A percentile compares a stretch with the other conserved stretches of the same genome.
Conservation (phyloP, 176 grass and related monocot genomes). For the Aegilops speltoides region DNA sequence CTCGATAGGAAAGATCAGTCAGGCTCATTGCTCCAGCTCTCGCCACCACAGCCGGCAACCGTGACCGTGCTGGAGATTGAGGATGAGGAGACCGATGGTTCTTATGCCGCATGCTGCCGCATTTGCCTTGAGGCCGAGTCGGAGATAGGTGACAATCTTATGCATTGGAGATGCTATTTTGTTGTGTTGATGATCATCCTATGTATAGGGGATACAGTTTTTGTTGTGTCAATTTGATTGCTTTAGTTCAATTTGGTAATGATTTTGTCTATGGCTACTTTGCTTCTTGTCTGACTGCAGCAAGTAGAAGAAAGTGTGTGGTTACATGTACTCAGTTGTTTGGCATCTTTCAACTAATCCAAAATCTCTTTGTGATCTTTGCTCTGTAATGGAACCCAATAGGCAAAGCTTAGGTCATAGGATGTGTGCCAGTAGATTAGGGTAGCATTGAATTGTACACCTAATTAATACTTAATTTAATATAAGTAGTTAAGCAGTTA, state of each 20-base stretch:
- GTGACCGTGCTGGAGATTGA: slow-evolving; percentile 52
- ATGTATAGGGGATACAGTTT: not conserved
- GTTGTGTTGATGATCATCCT: slow-evolving; percentile 28
- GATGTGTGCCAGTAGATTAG: not conserved
- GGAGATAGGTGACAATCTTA: slow-evolving; percentile 52
- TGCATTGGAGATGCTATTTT: not conserved
- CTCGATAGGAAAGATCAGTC: slow-evolving; percentile 29
- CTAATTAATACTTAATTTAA: no score
- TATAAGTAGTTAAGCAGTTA: no score
- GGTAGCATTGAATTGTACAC: not conserved
- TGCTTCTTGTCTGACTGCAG: not conserved
- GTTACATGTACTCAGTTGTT: not conserved
- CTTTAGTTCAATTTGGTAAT: slow-evolving; percentile 5
- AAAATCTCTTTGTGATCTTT: slow-evolving; percentile 3
- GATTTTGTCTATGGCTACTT: not conserved
- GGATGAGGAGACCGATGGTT: slow-evolving; percentile 71
- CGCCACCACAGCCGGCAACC: slow-evolving; percentile 23
- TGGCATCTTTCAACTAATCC: not conserved
- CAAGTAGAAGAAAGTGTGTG: not conserved
- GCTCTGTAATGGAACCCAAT: not conserved
- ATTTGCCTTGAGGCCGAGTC: slow-evolving; percentile 88
- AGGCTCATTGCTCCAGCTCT: slow-evolving; percentile 9
- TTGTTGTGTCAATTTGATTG: not conserved
- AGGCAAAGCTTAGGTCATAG: not conserved
- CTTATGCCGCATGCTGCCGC: slow-evolving; percentile 76